Evolutionary conservation across 1,139 yeast species (phyloP).

Genomic region (Sugiyamaella novakii): DNA sequence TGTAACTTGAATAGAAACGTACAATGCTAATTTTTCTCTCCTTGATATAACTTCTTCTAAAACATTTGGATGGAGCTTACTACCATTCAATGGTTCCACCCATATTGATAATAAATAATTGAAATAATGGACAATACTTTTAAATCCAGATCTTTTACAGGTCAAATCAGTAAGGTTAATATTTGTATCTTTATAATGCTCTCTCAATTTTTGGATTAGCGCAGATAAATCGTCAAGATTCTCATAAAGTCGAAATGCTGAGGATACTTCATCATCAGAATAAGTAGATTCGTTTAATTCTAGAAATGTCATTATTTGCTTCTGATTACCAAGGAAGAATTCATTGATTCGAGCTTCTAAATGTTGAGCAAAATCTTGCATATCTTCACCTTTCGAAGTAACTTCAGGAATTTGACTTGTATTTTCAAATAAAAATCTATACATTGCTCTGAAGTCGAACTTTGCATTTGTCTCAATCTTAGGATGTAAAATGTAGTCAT

Average conservation of each 20-base stretch:
- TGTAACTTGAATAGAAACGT: conserved; percentile 26
- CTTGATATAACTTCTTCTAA: conserved; percentile 14
- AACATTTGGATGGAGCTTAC: not conserved
- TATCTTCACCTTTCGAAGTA: conserved; percentile 7
- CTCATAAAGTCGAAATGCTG: conserved; percentile 7
- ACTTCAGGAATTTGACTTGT: conserved; percentile 12
- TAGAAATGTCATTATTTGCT: conserved; percentile 20
- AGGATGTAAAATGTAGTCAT: conserved; percentile 16
- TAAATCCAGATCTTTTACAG: too few species aligned
- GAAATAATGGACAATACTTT: too few species aligned
- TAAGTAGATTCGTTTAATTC: conserved; percentile 21
- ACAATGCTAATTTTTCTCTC: conserved; percentile 22
- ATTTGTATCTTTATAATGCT: conserved; percentile 42
- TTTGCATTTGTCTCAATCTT: conserved; percentile 4
- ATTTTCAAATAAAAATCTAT: conserved; percentile 23
- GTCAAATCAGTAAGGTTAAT: conserved; percentile 36
- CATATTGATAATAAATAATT: conserved; percentile 26
- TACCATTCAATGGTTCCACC: conserved; percentile 26
- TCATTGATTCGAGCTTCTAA: conserved; percentile 23
- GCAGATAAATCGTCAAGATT: conserved; percentile 11
- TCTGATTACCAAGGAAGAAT: conserved; percentile 21
- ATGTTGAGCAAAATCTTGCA: conserved; percentile 18
- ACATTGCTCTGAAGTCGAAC: conserved; percentile 24
- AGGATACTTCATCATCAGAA: conserved; percentile 3
- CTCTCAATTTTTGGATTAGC: conserved; percentile 45